A percentile compares a stretch with the other conserved stretches of the same genome.
These are phyloP conservation scores for Puccinia novopanici DNA, from an alignment of 1,284 basidiomycete species.

Conservation along the genomic window DNA sequence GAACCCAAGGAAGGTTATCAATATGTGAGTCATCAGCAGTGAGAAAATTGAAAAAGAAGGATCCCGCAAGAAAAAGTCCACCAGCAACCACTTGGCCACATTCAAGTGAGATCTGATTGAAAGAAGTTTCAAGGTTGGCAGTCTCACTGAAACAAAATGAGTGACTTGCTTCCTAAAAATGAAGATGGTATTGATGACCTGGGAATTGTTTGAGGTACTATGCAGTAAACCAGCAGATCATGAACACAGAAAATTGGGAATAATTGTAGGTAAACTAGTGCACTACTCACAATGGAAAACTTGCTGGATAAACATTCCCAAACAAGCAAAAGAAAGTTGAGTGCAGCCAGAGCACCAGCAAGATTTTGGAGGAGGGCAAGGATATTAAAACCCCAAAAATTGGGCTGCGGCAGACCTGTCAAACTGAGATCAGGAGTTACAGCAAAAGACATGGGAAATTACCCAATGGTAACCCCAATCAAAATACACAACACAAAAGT, in stretches of 20 bases:
- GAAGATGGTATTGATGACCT: conserved; percentile 21
- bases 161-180: neutral
- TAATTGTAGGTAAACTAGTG: neutral
- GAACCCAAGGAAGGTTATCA: neutral
- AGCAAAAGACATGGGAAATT: no score
- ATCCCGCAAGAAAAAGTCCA: conserved; percentile 31
- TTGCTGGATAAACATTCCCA: conserved; percentile 29
- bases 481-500: no score
- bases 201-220: conserved; percentile 29
- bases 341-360: neutral
- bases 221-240: neutral
- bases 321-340: conserved; percentile 26
- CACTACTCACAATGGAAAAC: conserved; percentile 29
- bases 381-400: conserved; percentile 37
- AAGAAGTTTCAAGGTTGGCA: conserved; percentile 35
- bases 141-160: conserved; percentile 3
- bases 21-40: neutral
- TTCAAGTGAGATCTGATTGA: conserved; percentile 2
- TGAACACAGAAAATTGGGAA: neutral
- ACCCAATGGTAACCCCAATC: no score
- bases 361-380: conserved; percentile 45
- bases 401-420: no score
- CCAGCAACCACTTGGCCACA: conserved; percentile 14
- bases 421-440: no score
- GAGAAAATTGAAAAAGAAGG: conserved; percentile 11